These are phyloP conservation scores for Pelargonium fulgidum DNA, from an alignment of 441 rosid species.

Conservation along the genomic window DNA sequence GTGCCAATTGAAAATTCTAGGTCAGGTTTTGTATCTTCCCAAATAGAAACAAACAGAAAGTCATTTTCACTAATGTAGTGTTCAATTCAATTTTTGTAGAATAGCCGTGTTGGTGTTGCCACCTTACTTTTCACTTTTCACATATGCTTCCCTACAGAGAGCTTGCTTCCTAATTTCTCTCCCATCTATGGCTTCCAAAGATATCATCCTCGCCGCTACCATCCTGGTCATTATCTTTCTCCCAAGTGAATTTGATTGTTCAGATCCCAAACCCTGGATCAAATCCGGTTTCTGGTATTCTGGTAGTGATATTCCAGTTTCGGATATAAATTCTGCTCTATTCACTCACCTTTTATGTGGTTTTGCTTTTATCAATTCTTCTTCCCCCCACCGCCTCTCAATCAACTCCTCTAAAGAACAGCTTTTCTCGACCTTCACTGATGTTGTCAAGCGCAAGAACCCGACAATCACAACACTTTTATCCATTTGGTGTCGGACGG, in stretches of 20 bases:
- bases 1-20: no score
- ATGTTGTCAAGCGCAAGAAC: slow-evolving; percentile 26
- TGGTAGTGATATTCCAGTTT: slow-evolving; percentile 10
- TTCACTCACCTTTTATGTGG: slow-evolving; percentile 40
- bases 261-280: slow-evolving; percentile 24
- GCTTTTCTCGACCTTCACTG: slow-evolving; percentile 25
- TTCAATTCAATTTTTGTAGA: not conserved
- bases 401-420: slow-evolving; percentile 7
- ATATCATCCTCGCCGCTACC: slow-evolving; percentile 11
- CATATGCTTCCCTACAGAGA: not conserved
- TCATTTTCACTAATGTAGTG: not conserved
- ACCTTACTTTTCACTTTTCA: not conserved
- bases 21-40: not conserved
- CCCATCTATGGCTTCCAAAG: slow-evolving; percentile 12
- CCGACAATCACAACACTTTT: slow-evolving; percentile 31
- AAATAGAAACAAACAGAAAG: not conserved
- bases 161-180: not conserved
- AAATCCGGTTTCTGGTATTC: slow-evolving; percentile 36
- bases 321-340: slow-evolving; percentile 28
- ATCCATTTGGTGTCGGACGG: slow-evolving; percentile 29
- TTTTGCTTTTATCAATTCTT: slow-evolving; percentile 25
- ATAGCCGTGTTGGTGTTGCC: not conserved
- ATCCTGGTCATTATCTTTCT: slow-evolving; percentile 4
- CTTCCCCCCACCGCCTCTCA: slow-evolving; percentile 27
- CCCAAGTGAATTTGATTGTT: not conserved